Conservation (phyloP, 2,329 filamentous ascomycete genomes). For the Trichophyton simii region DNA sequence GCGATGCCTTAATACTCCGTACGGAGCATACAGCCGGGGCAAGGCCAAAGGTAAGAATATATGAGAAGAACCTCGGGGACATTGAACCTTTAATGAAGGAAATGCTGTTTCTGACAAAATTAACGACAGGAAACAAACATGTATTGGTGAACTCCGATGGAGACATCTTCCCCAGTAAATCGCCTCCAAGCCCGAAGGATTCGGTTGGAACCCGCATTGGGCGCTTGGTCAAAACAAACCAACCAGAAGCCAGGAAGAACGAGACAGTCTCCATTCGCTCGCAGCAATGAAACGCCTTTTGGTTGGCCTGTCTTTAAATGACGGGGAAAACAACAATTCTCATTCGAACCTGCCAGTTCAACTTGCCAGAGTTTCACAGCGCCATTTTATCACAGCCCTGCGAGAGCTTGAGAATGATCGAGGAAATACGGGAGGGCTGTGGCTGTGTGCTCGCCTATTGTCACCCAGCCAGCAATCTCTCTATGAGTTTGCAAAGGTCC, state of each 20-base stretch:
- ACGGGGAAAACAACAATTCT: background rate
- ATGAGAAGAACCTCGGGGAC: no score
- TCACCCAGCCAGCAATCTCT: background rate
- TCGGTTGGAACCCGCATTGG: background rate
- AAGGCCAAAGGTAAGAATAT: no score
- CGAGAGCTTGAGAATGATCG: background rate
- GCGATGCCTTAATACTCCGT: no score
- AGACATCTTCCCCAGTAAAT: no score
- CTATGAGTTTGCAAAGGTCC: background rate
- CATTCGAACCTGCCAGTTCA: background rate
- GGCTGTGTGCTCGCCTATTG: background rate
- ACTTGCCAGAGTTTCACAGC: background rate
- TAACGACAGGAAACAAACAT: no score
- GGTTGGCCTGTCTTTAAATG: background rate
- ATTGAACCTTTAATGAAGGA: no score
- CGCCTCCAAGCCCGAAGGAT: background rate
- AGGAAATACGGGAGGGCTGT: background rate
- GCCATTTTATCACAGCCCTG: background rate
- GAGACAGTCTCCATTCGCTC: background rate
- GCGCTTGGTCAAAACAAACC: background rate
- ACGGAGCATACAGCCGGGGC: no score
- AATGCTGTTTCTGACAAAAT: no score
- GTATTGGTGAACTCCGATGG: no score
- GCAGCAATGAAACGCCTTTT: background rate
- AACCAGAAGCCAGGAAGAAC: background rate